phyloP scores from a whole-genome alignment of 805 yeast genomes.

The Jamesozyma jinghongensis region DNA sequence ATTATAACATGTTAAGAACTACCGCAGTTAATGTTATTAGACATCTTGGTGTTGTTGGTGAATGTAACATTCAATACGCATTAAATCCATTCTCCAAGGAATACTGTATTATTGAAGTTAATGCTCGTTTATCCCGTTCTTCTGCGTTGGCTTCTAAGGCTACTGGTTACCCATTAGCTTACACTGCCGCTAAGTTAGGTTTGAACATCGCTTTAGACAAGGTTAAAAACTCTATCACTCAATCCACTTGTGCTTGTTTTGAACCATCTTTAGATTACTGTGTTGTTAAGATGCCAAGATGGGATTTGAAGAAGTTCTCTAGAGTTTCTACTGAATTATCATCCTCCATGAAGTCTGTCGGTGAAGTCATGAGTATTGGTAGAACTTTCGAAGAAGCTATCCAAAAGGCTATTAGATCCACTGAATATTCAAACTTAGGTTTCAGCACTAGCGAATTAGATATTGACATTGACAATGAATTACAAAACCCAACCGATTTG shows the following conservation, averaged over 20 bases:
- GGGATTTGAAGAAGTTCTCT: slow-evolving; percentile 95
- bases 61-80: slow-evolving; percentile 96
- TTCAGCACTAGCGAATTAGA: slow-evolving; percentile 84
- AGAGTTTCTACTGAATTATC: slow-evolving; percentile 81
- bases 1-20: slow-evolving; percentile 94
- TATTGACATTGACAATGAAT: slow-evolving; percentile 83
- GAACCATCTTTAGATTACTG: slow-evolving; percentile 96
- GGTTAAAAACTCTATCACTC: slow-evolving; percentile 86
- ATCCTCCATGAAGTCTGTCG: slow-evolving; percentile 96
- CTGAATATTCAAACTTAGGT: slow-evolving; percentile 93
- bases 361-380: slow-evolving; percentile 98
- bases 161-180: slow-evolving; percentile 96
- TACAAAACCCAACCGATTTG: slow-evolving; percentile 96
- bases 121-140: slow-evolving; percentile 94
- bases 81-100: slow-evolving; percentile 88
- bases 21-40: slow-evolving; percentile 96
- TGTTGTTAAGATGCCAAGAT: slow-evolving; percentile 96
- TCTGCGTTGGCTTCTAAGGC: slow-evolving; percentile 99
- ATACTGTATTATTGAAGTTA: slow-evolving; percentile 95
- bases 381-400: slow-evolving; percentile 96
- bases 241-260: slow-evolving; percentile 89
- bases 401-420: slow-evolving; percentile 87
- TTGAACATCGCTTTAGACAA: slow-evolving; percentile 85
- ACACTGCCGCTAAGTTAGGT: slow-evolving; percentile 95
- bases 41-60: slow-evolving; percentile 98